Evolutionary conservation across 1,284 basidiomycete genomes (phyloP).

Genomic region (Apiotrichum akiyoshidainum): DNA sequence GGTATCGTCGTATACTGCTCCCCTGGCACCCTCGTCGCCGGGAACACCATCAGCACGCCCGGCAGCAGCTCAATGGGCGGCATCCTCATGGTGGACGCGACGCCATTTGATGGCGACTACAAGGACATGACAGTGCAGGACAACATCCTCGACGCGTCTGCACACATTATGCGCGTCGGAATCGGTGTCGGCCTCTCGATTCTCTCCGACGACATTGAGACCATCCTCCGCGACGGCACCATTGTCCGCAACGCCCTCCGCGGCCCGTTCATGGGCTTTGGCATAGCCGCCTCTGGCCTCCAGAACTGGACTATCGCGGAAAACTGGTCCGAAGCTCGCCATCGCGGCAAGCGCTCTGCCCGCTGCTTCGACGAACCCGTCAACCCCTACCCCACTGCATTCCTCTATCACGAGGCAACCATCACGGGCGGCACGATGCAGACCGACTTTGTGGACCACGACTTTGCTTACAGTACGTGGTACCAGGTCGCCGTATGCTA

Average conservation of each 20-base stretch:
- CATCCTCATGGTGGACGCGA: slow-evolving; percentile 52
- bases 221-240: slow-evolving; percentile 41
- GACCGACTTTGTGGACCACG: slow-evolving; percentile 44
- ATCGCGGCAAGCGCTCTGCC: slow-evolving; percentile 41
- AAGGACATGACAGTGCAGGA: slow-evolving; percentile 43
- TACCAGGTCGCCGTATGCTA: neutral
- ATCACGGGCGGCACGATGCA: slow-evolving; percentile 42
- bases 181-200: slow-evolving; percentile 52
- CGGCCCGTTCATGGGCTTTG: slow-evolving; percentile 50
- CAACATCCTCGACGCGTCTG: slow-evolving; percentile 49
- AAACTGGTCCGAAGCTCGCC: slow-evolving; percentile 46
- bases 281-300: slow-evolving; percentile 49
- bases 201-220: slow-evolving; percentile 51
- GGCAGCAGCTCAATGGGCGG: slow-evolving; percentile 49
- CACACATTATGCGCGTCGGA: slow-evolving; percentile 51
- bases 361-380: slow-evolving; percentile 48
- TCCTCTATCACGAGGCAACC: slow-evolving; percentile 37
- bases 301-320: slow-evolving; percentile 46
- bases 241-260: slow-evolving; percentile 43
- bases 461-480: slow-evolving; percentile 50
- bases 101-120: slow-evolving; percentile 52
- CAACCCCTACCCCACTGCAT: slow-evolving; percentile 47
- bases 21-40: slow-evolving; percentile 47
- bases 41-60: slow-evolving; percentile 48
- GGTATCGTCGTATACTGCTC: slow-evolving; percentile 53